Base-by-base conservation (phyloP, 805 yeast species). In the Teunomyces stri region DNA sequence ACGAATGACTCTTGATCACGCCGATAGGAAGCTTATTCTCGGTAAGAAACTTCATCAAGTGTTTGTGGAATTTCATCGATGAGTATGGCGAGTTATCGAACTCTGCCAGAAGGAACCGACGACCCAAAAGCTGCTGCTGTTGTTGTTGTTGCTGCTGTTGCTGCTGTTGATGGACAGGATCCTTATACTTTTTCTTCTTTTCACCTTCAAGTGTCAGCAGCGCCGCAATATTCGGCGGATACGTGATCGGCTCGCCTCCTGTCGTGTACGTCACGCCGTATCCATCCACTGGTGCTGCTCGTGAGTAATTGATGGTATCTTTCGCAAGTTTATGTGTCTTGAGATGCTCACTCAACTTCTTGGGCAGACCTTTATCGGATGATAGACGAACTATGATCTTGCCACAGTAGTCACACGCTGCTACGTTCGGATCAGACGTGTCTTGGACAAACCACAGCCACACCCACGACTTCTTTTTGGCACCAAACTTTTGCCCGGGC, bases 391-490 rank as follows among this genome's bases (percentile, higher is more conserved):
- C 66, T 31, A 80, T 71, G 10, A 72, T 65, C 54, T 75, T 78
- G 1, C 79, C 77, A 58, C 85, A 80, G 49, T 61, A 69, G 50
- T 79, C 81, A 60, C 85, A 80, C 3, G 75, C 75, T 2, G 84
- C 84, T 15, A 74, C 51, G 46, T 78, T 77, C 43, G 75, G 69
- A 52, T 80, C 77, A 15, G 51, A 51, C 13, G 59, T 57, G 56
- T 79, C 82, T 54, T 80, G 84, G 11, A 68, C 68, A 55, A 80
- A 80, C 84, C 85, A 80, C 16, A 73, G 62, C 85, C 85, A 80
- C 11, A 80, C 84, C 84, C 84, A 80, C 28, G 81, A 78, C 53
- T 73, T 75, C 69, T 80, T 80, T 55, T 78, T 79, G 13, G 85
- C 85, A 13, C 85, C 85, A 50, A 78, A 78, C 53, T 72, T 75